A percentile compares a stretch with the other conserved stretches of the same genome.
Conservation (phyloP, 495 filamentous ascomycete species). For the Ramalina intermedia region DNA sequence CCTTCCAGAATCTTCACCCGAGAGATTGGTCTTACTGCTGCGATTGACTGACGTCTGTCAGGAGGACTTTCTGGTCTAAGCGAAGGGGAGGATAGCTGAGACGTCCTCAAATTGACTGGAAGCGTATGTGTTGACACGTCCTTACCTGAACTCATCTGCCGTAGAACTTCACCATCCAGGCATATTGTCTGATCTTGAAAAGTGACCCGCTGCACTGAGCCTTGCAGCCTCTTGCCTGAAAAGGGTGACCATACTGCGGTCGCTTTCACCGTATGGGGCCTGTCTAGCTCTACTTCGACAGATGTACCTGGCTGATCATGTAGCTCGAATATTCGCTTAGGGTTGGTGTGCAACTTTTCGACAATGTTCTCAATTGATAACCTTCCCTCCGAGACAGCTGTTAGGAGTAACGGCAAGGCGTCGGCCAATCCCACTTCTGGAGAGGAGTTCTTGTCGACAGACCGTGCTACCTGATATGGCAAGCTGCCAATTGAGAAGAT, state of each 20-base stretch:
- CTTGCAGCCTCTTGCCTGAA: slow-evolving; percentile 53
- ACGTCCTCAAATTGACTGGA: slow-evolving; percentile 22
- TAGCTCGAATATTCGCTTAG: slow-evolving; percentile 74
- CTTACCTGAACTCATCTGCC: slow-evolving; percentile 43
- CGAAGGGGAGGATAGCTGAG: slow-evolving; percentile 24
- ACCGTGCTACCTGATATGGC: slow-evolving; percentile 60
- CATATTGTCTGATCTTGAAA: slow-evolving; percentile 67
- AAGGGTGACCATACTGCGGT: slow-evolving; percentile 58
- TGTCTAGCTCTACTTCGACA: slow-evolving; percentile 61
- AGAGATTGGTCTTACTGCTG: slow-evolving; percentile 7
- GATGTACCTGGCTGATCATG: slow-evolving; percentile 66
- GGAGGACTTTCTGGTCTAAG: slow-evolving; percentile 31
- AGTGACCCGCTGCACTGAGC: slow-evolving; percentile 61
- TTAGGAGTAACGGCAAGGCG: slow-evolving; percentile 62
- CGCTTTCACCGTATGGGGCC: slow-evolving; percentile 45
- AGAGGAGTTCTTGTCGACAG: slow-evolving; percentile 39
- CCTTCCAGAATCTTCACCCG: slow-evolving; percentile 13
- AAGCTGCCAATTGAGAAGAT: slow-evolving; percentile 74
- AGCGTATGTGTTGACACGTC: slow-evolving; percentile 61
- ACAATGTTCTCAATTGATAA: slow-evolving; percentile 63
- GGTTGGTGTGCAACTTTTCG: slow-evolving; percentile 60
- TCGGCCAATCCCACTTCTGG: slow-evolving; percentile 58
- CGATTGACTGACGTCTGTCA: slow-evolving; percentile 24
- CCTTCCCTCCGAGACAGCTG: slow-evolving; percentile 60
- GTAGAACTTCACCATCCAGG: slow-evolving; percentile 52